Percentiles rank a stretch among this genome's conserved stretches.
These are phyloP conservation scores for Verticillium klebahnii DNA, from an alignment of 2,329 filamentous ascomycete genomes.

Conservation along the genomic window DNA sequence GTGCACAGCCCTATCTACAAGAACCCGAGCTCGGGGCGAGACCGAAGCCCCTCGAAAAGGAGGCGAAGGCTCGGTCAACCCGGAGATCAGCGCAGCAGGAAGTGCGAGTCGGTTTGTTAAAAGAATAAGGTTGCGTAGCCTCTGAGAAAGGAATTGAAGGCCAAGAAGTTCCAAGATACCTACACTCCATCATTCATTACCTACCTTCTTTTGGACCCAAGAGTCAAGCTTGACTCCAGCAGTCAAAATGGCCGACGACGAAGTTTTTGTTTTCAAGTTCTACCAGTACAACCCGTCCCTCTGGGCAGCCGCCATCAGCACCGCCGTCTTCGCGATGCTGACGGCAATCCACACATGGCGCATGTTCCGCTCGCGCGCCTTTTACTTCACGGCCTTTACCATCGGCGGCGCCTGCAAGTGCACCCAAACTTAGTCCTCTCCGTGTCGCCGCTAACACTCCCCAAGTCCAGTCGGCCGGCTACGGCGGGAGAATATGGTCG, in stretches of 20 bases:
- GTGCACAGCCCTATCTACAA: too few species aligned
- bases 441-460: background rate
- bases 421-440: conserved; percentile 38
- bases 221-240: too few species aligned
- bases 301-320: conserved; percentile 5
- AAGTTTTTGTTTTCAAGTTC: conserved; percentile 10
- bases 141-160: too few species aligned
- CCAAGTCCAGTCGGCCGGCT: conserved; percentile 16
- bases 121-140: too few species aligned
- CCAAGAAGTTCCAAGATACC: too few species aligned
- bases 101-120: too few species aligned
- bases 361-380: conserved; percentile 3
- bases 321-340: conserved; percentile 6
- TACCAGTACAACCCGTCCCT: conserved; percentile 13
- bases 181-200: too few species aligned
- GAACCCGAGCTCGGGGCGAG: too few species aligned
- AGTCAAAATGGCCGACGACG: background rate
- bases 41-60: too few species aligned
- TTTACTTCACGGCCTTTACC: conserved; percentile 11
- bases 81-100: too few species aligned
- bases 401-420: conserved; percentile 13
- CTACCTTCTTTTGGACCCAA: too few species aligned
- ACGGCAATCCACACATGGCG: conserved; percentile 6
- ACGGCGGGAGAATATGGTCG: conserved; percentile 16
- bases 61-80: too few species aligned